Evolutionary conservation across 768 basidiomycete species (phyloP).

Genomic region (Lepiota venenata): DNA sequence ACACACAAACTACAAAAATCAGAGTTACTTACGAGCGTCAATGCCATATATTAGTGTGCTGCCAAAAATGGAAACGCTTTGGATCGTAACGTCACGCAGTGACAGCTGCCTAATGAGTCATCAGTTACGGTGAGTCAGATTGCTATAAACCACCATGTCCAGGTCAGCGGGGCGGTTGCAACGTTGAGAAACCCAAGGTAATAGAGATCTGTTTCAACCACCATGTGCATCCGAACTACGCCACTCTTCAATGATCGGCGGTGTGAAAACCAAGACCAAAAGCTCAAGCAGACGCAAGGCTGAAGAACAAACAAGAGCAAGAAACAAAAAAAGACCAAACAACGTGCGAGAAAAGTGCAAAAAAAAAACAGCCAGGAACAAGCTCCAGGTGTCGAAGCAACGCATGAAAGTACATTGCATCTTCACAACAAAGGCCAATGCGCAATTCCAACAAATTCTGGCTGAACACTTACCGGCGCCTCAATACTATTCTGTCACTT

Average conservation of each 20-base stretch:
- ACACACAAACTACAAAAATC: too few relatives aligned
- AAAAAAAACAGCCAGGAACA: too few relatives aligned
- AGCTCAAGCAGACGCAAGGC: not conserved
- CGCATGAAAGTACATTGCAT: too few relatives aligned
- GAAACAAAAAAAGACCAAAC: too few relatives aligned
- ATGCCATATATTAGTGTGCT: too few relatives aligned
- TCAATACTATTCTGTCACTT: too few relatives aligned
- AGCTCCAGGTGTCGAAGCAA: too few relatives aligned
- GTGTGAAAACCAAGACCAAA: not conserved
- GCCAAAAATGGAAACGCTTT: not conserved
- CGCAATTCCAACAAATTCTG: too few relatives aligned
- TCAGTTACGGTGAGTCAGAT: not conserved
- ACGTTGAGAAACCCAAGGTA: not conserved
- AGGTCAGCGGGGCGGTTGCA: not conserved
- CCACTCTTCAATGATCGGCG: not conserved
- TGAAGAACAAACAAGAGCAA: not conserved
- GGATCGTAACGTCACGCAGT: not conserved
- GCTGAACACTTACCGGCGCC: too few relatives aligned
- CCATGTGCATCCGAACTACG: not conserved
- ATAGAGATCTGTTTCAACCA: not conserved
- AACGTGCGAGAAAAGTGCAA: too few relatives aligned
- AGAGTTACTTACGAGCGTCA: not conserved
- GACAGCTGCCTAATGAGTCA: constrained; percentile 2
- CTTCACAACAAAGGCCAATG: too few relatives aligned
- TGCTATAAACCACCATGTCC: constrained; percentile 8